Evolutionary conservation across 768 basidiomycete genomes (phyloP), one percentile per base, ranked within the genome.

Genomic region (Dioszegia crocea): DNA sequence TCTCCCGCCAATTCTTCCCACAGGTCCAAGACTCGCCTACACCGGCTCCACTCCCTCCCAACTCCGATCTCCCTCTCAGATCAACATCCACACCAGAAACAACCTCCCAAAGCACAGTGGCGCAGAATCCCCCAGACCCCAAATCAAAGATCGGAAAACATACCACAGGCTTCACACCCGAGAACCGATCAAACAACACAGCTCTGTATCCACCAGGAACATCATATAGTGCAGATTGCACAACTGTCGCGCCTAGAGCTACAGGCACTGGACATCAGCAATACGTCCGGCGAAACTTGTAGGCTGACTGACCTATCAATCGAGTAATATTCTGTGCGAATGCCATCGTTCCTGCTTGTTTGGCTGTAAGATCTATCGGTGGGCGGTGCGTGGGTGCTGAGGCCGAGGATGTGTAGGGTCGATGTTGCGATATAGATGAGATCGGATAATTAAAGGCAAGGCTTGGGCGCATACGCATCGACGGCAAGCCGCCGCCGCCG

Each of bases 171-270:
- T 86, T 86, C 49, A 96, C 93, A 71, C 92, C 93, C 45, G 88
- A 84, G 76, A 99, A 97, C 70, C 94, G 83, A 79, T 98, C 94
- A 79, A 99, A 98, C 88, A 98, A 93, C 64, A 99, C 93, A 36
- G 93, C 93, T 57, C 88, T 83, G 79, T 86, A 91, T 41, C 93
- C 93, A 66, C 93, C 83, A 10, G 84, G 84, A 43, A 84, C 84
- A 70, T 85, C 84, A 73, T 85, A 85, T 58, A 85, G 73, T 50
- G 81, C 80, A 9, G 83, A 77, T 60, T 84, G 80, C 38, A 80
- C 64, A 27, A 80, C 63, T 0, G 79, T 80, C 9, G 80, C 76
- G 10, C 79, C 82, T 63, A 83, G 70, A 27, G 80, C 81, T 51
- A 80, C 84, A 48, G 93, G 93, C 40, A 96, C 92, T 81, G 56